A percentile compares a stretch with the other conserved stretches of the same genome.
Evolutionary conservation across 768 basidiomycete species (phyloP).

Genomic region (Mycena crocata): DNA sequence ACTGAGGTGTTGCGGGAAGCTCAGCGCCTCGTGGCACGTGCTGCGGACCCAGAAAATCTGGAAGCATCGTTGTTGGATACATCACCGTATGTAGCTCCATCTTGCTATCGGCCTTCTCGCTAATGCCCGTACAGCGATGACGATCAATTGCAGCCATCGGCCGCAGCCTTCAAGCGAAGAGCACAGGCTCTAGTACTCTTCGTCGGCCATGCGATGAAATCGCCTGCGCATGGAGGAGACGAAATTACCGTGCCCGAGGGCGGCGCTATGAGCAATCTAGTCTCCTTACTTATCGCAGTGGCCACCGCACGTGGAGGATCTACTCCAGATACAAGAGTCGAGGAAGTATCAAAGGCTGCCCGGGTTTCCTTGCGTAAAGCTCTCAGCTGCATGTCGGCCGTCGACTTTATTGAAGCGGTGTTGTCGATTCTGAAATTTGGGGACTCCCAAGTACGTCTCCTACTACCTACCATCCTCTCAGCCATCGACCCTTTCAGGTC

Average conservation of each 20-base stretch:
- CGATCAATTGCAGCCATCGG: slow-evolving; percentile 61
- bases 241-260: slow-evolving; percentile 35
- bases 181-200: slow-evolving; percentile 78
- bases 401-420: slow-evolving; percentile 72
- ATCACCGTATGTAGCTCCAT: slow-evolving; percentile 55
- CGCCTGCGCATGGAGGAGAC: slow-evolving; percentile 36
- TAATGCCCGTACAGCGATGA: slow-evolving; percentile 59
- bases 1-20: slow-evolving; percentile 76
- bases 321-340: slow-evolving; percentile 49
- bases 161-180: slow-evolving; percentile 64
- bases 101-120: not conserved
- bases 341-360: slow-evolving; percentile 59
- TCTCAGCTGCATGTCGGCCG: slow-evolving; percentile 74
- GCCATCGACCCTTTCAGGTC: slow-evolving; percentile 55
- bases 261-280: slow-evolving; percentile 53
- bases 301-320: slow-evolving; percentile 49
- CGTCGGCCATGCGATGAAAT: slow-evolving; percentile 63
- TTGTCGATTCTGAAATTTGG: slow-evolving; percentile 66
- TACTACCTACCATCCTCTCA: not conserved
- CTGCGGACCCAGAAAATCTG: slow-evolving; percentile 50
- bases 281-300: slow-evolving; percentile 62
- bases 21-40: slow-evolving; percentile 61
- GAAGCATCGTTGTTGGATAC: slow-evolving; percentile 67
- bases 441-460: slow-evolving; percentile 61
- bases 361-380: slow-evolving; percentile 63